Conservation (phyloP, 495 filamentous ascomycete genomes). For the Aspergillus olivimuriae region DNA sequence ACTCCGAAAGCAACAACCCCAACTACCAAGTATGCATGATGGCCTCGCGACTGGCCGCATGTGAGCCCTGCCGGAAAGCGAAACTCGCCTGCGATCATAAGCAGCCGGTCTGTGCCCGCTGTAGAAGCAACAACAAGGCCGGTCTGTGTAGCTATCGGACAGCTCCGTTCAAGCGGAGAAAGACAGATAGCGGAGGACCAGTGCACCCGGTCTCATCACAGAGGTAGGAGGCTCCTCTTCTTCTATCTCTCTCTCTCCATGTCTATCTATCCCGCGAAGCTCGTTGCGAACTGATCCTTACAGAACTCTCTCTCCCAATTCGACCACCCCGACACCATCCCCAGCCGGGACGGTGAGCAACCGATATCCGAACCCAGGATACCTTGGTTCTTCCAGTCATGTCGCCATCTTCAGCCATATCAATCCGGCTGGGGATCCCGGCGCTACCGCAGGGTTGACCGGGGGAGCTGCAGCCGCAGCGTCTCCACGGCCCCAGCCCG, state of each 20-base stretch:
- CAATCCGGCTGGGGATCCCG: slow-evolving; percentile 18
- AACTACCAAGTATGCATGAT: too few species aligned
- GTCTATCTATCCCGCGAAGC: too few species aligned
- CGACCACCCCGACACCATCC: too few species aligned
- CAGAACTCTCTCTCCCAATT: too few species aligned
- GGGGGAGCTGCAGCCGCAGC: slow-evolving; percentile 3
- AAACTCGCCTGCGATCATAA: slow-evolving; percentile 39
- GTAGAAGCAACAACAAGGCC: slow-evolving; percentile 15
- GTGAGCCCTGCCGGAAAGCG: slow-evolving; percentile 35
- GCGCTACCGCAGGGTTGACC: slow-evolving; percentile 1
- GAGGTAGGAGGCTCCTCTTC: too few species aligned
- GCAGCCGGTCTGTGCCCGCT: slow-evolving; percentile 34
- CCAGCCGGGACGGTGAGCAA: slow-evolving; percentile 20
- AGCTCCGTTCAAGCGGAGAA: slow-evolving; percentile 31
- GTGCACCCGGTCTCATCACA: too few species aligned
- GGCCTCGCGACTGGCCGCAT: slow-evolving; percentile 26
- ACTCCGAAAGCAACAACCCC: too few species aligned
- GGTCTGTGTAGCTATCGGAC: slow-evolving; percentile 33
- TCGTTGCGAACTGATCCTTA: too few species aligned
- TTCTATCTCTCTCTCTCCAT: too few species aligned
- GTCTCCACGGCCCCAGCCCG: slow-evolving; percentile 8
- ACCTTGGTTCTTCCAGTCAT: slow-evolving; percentile 38
- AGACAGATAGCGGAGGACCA: too few species aligned
- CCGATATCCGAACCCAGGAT: slow-evolving; percentile 39
- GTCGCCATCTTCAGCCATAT: slow-evolving; percentile 37